Conservation (phyloP, 108 stramenopile species). For the Cyclotella choctawhatcheeana region DNA sequence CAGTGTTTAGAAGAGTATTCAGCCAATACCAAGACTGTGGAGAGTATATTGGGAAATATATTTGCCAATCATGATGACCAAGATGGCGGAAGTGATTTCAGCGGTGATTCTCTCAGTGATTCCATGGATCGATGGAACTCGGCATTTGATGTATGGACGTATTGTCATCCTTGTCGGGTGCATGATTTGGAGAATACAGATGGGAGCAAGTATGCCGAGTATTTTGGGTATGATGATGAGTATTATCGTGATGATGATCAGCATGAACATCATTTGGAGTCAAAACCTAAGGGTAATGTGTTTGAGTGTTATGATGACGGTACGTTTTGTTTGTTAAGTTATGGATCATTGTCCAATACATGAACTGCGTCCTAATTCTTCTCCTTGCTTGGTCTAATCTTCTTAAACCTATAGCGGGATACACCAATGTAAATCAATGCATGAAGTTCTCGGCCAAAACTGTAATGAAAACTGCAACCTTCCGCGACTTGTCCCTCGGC, state of each 20-base stretch:
- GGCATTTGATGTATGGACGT: no score
- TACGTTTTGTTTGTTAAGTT: background rate
- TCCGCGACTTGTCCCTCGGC: slow-evolving; percentile 57
- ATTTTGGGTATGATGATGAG: no score
- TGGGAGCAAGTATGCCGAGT: no score
- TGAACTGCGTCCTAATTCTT: background rate
- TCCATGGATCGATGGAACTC: slow-evolving; percentile 50
- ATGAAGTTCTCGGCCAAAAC: slow-evolving; percentile 78
- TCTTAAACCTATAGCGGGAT: slow-evolving; percentile 24
- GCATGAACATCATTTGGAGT: no score
- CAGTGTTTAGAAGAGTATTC: slow-evolving; percentile 54
- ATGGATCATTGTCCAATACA: background rate
- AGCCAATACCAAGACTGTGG: slow-evolving; percentile 23
- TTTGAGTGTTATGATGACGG: slow-evolving; percentile 53
- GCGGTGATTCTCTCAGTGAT: slow-evolving; percentile 24
- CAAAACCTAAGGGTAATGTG: no score
- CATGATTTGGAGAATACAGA: no score
- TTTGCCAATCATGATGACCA: slow-evolving; percentile 35
- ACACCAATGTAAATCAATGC: slow-evolving; percentile 70
- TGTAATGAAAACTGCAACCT: slow-evolving; percentile 61
- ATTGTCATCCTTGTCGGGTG: no score
- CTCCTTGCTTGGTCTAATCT: background rate
- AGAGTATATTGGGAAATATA: slow-evolving; percentile 54
- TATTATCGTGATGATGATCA: no score
- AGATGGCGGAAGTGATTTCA: slow-evolving; percentile 18